These are phyloP conservation scores for Erysimum pusillum DNA, from an alignment of 441 rosid species.

Conservation along the genomic window DNA sequence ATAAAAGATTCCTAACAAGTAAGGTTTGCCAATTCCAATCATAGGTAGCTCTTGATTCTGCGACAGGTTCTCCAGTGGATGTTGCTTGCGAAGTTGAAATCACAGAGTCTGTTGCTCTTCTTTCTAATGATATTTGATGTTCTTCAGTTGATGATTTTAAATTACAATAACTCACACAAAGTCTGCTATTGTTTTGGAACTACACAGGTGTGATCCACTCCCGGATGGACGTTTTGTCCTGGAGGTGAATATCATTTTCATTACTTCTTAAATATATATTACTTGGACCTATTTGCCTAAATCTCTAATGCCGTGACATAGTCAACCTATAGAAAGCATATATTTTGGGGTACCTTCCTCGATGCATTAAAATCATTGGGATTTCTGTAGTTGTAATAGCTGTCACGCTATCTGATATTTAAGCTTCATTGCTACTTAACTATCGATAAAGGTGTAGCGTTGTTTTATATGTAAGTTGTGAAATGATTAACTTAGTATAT, in stretches of 20 bases:
- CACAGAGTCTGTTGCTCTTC: conserved; percentile 74
- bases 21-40: conserved; percentile 26
- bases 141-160: conserved; percentile 1
- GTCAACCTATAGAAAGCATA: background rate
- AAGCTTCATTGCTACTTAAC: background rate
- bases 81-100: conserved; percentile 98
- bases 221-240: conserved; percentile 94
- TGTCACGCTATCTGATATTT: background rate
- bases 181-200: conserved; percentile 22
- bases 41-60: conserved; percentile 79
- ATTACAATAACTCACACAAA: conserved; percentile 3
- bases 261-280: background rate
- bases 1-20: conserved; percentile 30
- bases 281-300: background rate
- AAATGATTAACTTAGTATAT: conserved; percentile 24
- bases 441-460: background rate
- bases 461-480: conserved; percentile 1
- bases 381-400: background rate
- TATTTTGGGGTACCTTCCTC: background rate
- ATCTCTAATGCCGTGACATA: background rate
- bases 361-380: background rate
- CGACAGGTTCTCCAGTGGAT: conserved; percentile 75
- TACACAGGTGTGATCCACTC: conserved; percentile 89
- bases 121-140: conserved; percentile 17
- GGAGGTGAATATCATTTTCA: conserved; percentile 64